These are phyloP conservation scores for Nymphaea thermarum DNA, from an alignment of 164 flowering plant genomes.

Conservation along the genomic window DNA sequence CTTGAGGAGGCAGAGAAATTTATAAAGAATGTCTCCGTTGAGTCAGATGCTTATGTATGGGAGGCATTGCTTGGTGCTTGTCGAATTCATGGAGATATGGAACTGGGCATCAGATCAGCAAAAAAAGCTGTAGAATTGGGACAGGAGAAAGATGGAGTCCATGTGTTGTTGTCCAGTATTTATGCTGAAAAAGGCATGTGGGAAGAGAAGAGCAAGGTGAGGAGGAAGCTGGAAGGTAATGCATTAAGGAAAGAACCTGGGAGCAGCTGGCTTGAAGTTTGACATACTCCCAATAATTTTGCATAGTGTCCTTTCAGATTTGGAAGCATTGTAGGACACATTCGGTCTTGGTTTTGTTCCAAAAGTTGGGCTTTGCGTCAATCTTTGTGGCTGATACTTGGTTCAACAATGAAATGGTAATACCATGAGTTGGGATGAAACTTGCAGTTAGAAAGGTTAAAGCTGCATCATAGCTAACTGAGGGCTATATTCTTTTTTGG, in stretches of 20 bases:
- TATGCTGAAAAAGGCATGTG: slow-evolving; percentile 26
- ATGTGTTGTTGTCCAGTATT: slow-evolving; percentile 18
- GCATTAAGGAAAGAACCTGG: slow-evolving; percentile 18
- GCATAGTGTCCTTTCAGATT: too few relatives aligned
- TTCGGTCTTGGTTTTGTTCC: too few relatives aligned
- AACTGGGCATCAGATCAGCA: slow-evolving; percentile 14
- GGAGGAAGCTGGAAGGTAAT: slow-evolving; percentile 14
- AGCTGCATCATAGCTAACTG: too few relatives aligned
- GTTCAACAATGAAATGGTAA: too few relatives aligned
- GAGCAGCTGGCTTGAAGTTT: slow-evolving; percentile 15
- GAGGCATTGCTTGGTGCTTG: slow-evolving; percentile 33
- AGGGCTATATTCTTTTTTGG: too few relatives aligned
- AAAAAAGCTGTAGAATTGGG: slow-evolving; percentile 18
- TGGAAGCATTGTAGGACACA: too few relatives aligned
- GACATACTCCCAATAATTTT: neutral
- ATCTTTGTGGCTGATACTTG: too few relatives aligned
- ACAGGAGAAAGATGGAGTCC: slow-evolving; percentile 18
- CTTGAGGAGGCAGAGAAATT: slow-evolving; percentile 22
- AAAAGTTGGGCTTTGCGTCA: too few relatives aligned
- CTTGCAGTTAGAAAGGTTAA: too few relatives aligned
- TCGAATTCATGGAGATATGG: slow-evolving; percentile 26
- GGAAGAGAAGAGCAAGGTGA: slow-evolving; percentile 18
- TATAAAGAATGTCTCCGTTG: slow-evolving; percentile 16
- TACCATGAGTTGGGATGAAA: too few relatives aligned
- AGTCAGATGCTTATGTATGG: slow-evolving; percentile 23